A percentile compares a stretch with the other conserved stretches of the same genome.
phyloP scores from a whole-genome alignment of 75 land plant species.

The Pinus albicaulis region DNA sequence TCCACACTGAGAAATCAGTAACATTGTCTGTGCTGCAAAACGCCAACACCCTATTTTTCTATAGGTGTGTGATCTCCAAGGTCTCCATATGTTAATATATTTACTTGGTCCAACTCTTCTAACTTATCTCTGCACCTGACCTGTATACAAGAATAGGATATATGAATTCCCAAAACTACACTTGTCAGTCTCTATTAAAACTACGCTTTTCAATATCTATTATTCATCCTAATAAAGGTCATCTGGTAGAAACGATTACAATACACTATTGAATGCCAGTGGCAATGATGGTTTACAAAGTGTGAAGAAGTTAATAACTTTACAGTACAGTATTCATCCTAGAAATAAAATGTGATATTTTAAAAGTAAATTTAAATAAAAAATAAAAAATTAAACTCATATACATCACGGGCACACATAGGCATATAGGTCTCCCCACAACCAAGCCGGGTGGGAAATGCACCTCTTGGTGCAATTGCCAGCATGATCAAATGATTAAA shows the following conservation, averaged over 20 bases:
- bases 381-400: not conserved
- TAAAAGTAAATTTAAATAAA: too few species aligned
- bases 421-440: too few species aligned
- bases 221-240: not conserved
- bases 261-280: not conserved
- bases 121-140: conserved; percentile 53
- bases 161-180: not conserved
- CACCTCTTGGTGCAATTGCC: too few species aligned
- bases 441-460: too few species aligned
- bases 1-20: conserved; percentile 65
- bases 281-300: not conserved
- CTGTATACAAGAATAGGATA: conserved; percentile 22
- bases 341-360: too few species aligned
- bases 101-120: conserved; percentile 8
- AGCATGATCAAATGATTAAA: too few species aligned
- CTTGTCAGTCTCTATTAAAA: too few species aligned
- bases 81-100: conserved; percentile 58
- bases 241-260: not conserved
- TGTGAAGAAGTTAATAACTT: not conserved
- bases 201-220: not conserved
- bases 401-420: too few species aligned
- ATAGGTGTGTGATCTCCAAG: conserved; percentile 41
- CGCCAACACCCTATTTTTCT: conserved; percentile 57
- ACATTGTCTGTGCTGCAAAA: conserved; percentile 43
- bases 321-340: too few species aligned